phyloP scores from a whole-genome alignment of 2,329 filamentous ascomycete genomes.

The Bipolaris cookei region DNA sequence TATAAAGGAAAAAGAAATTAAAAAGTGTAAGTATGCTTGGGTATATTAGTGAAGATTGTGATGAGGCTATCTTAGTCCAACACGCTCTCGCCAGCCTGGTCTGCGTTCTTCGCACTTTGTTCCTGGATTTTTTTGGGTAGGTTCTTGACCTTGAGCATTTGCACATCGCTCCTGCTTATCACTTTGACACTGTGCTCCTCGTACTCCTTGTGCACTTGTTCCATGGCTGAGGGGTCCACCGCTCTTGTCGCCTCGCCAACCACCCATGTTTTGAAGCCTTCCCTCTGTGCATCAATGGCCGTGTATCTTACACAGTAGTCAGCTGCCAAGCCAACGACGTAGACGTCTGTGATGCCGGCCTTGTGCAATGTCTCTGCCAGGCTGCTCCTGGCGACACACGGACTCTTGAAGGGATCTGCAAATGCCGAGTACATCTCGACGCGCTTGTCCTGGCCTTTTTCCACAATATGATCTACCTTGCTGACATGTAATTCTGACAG shows the following conservation, averaged over 20 bases:
- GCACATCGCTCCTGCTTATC: slow-evolving; percentile 62
- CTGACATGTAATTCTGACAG: slow-evolving; percentile 70
- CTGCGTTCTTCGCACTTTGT: background rate
- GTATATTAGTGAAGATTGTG: background rate
- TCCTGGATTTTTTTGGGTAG: slow-evolving; percentile 12
- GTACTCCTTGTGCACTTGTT: slow-evolving; percentile 61
- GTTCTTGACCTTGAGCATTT: slow-evolving; percentile 60
- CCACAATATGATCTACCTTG: slow-evolving; percentile 69
- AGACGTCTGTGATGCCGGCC: slow-evolving; percentile 75
- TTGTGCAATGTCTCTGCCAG: slow-evolving; percentile 65
- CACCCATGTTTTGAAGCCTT: slow-evolving; percentile 79
- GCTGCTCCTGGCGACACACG: slow-evolving; percentile 65
- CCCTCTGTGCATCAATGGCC: slow-evolving; percentile 75
- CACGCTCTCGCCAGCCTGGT: slow-evolving; percentile 5
- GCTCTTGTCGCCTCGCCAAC: slow-evolving; percentile 79
- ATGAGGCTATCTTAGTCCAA: slow-evolving; percentile 3
- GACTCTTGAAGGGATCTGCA: slow-evolving; percentile 74
- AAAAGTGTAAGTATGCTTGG: background rate
- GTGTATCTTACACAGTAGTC: slow-evolving; percentile 90
- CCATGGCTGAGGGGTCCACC: slow-evolving; percentile 69
- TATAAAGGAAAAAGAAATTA: background rate
- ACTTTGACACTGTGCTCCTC: slow-evolving; percentile 66
- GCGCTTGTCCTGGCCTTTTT: slow-evolving; percentile 75
- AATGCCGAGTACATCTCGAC: slow-evolving; percentile 97
- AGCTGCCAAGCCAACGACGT: slow-evolving; percentile 81